Conservation (phyloP, 1,284 basidiomycete genomes). For the Thelephora terrestris region DNA sequence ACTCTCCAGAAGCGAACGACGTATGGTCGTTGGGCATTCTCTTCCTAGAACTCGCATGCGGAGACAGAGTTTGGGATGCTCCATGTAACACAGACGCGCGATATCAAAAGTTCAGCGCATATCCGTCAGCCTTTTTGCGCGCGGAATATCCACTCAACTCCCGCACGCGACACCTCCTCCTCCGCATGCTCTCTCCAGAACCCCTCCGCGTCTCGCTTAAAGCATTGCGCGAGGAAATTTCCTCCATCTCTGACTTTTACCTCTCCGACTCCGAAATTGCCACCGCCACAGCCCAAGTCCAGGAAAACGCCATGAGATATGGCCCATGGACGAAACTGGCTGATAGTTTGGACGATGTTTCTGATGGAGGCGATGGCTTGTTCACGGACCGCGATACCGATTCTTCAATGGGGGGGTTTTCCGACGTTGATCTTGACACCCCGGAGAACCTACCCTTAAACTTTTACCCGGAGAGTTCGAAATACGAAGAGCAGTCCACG, state of each 20-base stretch:
- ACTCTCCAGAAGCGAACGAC: conserved; percentile 19
- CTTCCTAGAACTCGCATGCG: conserved; percentile 4
- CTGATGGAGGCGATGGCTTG: too few species aligned
- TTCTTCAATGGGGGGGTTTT: too few species aligned
- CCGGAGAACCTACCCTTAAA: too few species aligned
- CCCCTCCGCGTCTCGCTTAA: conserved; percentile 18
- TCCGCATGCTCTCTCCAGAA: conserved; percentile 18
- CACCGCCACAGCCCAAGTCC: not conserved
- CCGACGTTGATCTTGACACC: too few species aligned
- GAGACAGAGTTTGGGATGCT: conserved; percentile 23
- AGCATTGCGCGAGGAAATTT: conserved; percentile 16
- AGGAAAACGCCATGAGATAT: not conserved
- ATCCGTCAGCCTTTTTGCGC: too few species aligned
- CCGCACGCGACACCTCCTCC: conserved; percentile 16
- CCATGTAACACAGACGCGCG: conserved; percentile 20
- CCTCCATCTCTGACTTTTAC: conserved; percentile 19
- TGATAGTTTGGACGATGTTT: too few species aligned
- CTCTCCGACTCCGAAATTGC: not conserved
- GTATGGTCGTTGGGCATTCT: conserved; percentile 23
- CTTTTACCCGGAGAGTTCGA: too few species aligned
- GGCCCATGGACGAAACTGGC: not conserved
- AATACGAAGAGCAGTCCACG: too few species aligned
- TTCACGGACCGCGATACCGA: too few species aligned
- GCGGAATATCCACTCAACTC: too few species aligned
- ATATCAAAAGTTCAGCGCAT: too few species aligned